Base-by-base conservation (phyloP, 2,329 filamentous ascomycete species). In the Dactylellina cionopaga region DNA sequence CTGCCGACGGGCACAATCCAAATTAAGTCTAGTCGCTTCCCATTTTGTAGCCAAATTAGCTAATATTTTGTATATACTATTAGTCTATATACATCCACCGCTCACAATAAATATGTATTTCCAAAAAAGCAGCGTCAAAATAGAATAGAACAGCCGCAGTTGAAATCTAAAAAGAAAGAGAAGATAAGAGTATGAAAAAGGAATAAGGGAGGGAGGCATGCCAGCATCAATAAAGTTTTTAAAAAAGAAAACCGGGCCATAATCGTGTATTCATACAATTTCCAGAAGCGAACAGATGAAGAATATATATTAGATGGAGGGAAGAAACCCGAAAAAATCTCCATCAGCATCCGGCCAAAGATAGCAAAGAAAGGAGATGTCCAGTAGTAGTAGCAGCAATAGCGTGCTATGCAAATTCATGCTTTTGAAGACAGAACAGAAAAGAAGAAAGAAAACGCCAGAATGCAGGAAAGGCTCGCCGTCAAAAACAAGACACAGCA, bases 251-350 rank as follows among this genome's bases (percentile, higher is more conserved):
- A n/a, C n/a, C n/a, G n/a, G n/a, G n/a, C n/a, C 55, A 27, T 46
- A 58, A 66, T 66, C 62, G 56, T 60, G 64, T 69, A 60, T 44
- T 69, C 64, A 60, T 69, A 69, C 64, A 69, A 44, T 37, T n/a
- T 46, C 44, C 19, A 69, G 64, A 69, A 69, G 51, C n/a, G 52
- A 52, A 66, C 17, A 24, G 6, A 24, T 11, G 13, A 27, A 11
- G 5, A 7, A 27, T 19, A 41, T 9, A 17, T 22, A 55, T 5
- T 19, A 52, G 5, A 37, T 10, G n/a, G 19, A 37, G 39, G 27
- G 33, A 55, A 5, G 13, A 37, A 51, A 52, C 35, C 46, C 15
- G 39, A 59, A 47, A 24, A 35, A 47, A 13, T 59, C 19, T 15
- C 31, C 6, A 46, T n/a, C n/a, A n/a, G n/a, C n/a, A n/a, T n/a